Conservation (phyloP, 1,139 yeast genomes). For the Candida smagusa region DNA sequence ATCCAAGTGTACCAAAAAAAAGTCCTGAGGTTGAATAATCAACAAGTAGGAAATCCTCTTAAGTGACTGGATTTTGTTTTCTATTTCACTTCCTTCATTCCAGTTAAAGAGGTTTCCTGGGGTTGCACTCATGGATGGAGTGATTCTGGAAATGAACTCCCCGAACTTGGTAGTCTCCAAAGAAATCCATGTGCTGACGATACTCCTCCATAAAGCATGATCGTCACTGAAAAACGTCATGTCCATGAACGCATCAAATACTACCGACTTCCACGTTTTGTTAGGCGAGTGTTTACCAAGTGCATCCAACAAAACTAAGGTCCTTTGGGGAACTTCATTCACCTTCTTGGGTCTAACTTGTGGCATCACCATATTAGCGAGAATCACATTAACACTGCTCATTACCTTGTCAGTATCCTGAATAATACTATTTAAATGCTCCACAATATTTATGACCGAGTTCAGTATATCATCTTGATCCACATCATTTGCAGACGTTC, state of each 20-base stretch:
- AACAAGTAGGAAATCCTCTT: conserved; percentile 62
- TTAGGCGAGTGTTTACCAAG: conserved; percentile 34
- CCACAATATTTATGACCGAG: conserved; percentile 34
- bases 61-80: conserved; percentile 45
- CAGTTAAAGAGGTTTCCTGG: conserved; percentile 66
- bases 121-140: conserved; percentile 46
- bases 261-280: conserved; percentile 50
- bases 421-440: conserved; percentile 39
- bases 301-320: conserved; percentile 35
- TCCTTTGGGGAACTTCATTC: conserved; percentile 27
- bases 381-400: conserved; percentile 39
- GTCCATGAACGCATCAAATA: conserved; percentile 54
- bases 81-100: conserved; percentile 68
- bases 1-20: conserved; percentile 46
- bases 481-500: conserved; percentile 6
- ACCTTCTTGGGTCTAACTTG: conserved; percentile 40
- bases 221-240: conserved; percentile 38
- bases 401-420: conserved; percentile 53
- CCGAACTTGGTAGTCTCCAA: conserved; percentile 56
- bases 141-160: conserved; percentile 52
- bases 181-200: conserved; percentile 55
- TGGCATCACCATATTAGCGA: conserved; percentile 44
- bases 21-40: conserved; percentile 57
- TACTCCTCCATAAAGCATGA: conserved; percentile 43
- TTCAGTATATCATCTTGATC: conserved; percentile 37